Evolutionary conservation across 1,284 basidiomycete genomes (phyloP), one percentile per base, ranked within the genome.

Genomic region (Rhodotorula sp.): DNA sequence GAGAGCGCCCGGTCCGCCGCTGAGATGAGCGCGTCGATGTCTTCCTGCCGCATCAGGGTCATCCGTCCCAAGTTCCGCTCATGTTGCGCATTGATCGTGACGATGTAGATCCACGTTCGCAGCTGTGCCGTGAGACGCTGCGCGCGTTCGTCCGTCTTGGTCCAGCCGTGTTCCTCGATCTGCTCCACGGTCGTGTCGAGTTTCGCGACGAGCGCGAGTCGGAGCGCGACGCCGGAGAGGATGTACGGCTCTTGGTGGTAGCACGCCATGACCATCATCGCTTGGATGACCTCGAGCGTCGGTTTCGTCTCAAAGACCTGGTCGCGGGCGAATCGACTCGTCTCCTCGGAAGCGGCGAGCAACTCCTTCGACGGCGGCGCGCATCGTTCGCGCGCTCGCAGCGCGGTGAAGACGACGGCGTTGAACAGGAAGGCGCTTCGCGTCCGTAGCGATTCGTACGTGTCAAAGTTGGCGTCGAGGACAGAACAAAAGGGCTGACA

Each of bases 231-330:
- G 15, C 71, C 71, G 7, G 71, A 70, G 8, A 72, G 52, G 31
- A 69, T 56, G 62, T 69, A 72, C 51, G 71, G 71, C 31, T 70
- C 64, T 6, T 72, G 64, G 58, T 72, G 71, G 23, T 67, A 72
- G 52, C 68, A 72, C 4, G 65, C 58, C 62, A 71, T 60, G 47
- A 69, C 54, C 31, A 69, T 54, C 51, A 67, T 60, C 7, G 69
- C 68, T 58, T 72, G 71, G 4, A 67, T 62, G n/a, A 52, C 58
- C 54, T 72, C 71, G 39, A 72, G 48, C 16, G 46, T 21, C 39
- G 71, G 71, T 16, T 58, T 48, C 26, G 46, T 64, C 61, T 65
- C 39, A 34, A 72, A 72, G 21, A 72, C 65, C 26, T 60, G 49
- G 23, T 66, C 46, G 20, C 58, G 56, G 10, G 66, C 71, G n/a